Percentiles rank a stretch among this genome's conserved stretches.
These are phyloP conservation scores for Sphenostylis stenocarpa DNA, from an alignment of 306 rosid species.

Conservation along the genomic window DNA sequence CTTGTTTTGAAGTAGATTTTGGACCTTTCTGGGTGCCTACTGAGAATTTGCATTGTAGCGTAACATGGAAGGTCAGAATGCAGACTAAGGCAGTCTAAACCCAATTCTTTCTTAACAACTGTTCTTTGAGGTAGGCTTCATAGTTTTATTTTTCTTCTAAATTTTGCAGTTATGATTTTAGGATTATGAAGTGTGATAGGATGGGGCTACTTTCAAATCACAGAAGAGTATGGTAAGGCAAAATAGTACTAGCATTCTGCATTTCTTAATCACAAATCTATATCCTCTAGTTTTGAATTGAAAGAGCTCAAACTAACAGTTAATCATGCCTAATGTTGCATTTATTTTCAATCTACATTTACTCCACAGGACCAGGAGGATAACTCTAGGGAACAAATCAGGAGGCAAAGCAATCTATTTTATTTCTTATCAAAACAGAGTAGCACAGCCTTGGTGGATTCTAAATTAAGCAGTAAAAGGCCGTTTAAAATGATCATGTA, in stretches of 20 bases:
- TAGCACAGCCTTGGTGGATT: not conserved
- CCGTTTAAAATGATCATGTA: not conserved
- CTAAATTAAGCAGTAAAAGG: not conserved
- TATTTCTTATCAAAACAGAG: not conserved
- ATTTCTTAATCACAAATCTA: not conserved
- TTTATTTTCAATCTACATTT: not conserved
- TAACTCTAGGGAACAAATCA: not conserved
- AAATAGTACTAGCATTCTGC: not conserved
- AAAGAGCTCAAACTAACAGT: not conserved
- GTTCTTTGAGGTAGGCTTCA: not conserved
- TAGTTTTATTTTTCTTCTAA: not conserved
- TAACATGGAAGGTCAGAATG: not conserved
- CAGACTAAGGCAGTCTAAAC: not conserved
- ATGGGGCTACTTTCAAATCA: not conserved
- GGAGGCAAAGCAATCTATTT: not conserved
- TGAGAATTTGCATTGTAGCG: not conserved
- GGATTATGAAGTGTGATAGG: not conserved
- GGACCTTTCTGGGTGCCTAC: not conserved
- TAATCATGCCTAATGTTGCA: not conserved
- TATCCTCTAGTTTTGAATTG: not conserved
- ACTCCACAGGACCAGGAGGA: not conserved
- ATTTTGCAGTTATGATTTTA: not conserved
- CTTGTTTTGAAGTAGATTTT: not conserved
- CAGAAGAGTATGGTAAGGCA: not conserved
- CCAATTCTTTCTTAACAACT: not conserved